Base-by-base conservation (phyloP, 495 filamentous ascomycete genomes). In the Aspergillus cristatus region DNA sequence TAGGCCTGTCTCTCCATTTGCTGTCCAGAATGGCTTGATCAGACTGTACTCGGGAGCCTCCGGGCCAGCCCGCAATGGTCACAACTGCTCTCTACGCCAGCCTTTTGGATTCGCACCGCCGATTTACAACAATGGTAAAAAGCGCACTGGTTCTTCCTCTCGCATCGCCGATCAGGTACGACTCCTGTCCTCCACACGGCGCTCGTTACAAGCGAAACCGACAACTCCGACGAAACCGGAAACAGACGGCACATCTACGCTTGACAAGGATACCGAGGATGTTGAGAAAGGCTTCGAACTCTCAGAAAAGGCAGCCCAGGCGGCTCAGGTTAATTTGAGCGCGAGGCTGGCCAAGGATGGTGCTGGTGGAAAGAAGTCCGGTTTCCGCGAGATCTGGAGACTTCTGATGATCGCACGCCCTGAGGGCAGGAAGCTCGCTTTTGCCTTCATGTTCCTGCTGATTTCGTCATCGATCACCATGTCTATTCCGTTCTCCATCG, bases 401-500 rank as follows among this genome's bases (percentile, higher is more conserved):
- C 69, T 98, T 41, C 67, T 98, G 52, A 84, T 78, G 57, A 91
- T 98, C 62, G 93, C 91, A 5, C 70, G 75, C 32, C 89, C 86
- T 3, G 91, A 98, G 62, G 62, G 78, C 11, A 82, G 69, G 57
- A 81, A 80, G 57, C 77, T 98, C n/a, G 67, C 68, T 10, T 62
- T 79, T 18, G 91, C 91, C 0, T 87, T 96, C 50, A 57, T 81
- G 37, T 81, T 91, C 55, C 71, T 98, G 35, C 63, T 97, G 22
- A 65, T 94, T 32, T 95, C 90, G 2, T 95, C 88, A 4, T 67
- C 74, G 22, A 84, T 98, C 43, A 91, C 87, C 20, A 93, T 97
- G 79, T 85, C 86, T 4, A 84, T 98, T 39, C 91, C 91, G 13
- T 90, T 95, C 50, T 93, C 89, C 0, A 94, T 98, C 45, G 91